Base-by-base conservation (phyloP, 2,329 filamentous ascomycete species). In the Alternaria tenuissima region DNA sequence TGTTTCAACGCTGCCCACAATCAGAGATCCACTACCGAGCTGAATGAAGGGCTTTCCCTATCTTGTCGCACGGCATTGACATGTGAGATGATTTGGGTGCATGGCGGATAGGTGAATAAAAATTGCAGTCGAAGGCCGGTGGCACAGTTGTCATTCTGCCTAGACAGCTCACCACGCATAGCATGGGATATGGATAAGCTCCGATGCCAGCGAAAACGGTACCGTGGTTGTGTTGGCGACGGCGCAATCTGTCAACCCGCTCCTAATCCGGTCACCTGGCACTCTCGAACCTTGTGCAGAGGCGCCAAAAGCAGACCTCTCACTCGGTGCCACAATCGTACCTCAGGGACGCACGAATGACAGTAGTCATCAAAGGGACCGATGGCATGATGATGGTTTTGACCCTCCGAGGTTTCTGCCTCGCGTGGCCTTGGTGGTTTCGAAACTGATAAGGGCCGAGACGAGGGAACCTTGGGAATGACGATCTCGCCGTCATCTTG, bases 1-100 rank as follows among this genome's bases (percentile, higher is more conserved):
- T 55, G 70, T 72, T 73, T 73, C 70, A 71, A 71, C 62, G 47
- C 46, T 22, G 52, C 34, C 53, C 57, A 58, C 56, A 55, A 52
- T 20, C 36, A 54, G 63, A 42, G 51, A 57, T 48, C 57, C n/a
- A 28, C n/a, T 43, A 28, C 57, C 57, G 55, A 53, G 38, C 57
- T 62, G 55, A 49, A 66, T 68, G 42, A 59, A 58, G 57, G 42
- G 48, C 42, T 47, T 41, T 47, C 46, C 52, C 30, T 48, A 30
- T 55, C 36, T 18, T 30, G 57, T 55, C 18, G 49, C 53, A 55
- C 66, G 57, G 66, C 69, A 70, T 71, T 60, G 57, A 60, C 46
- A 41, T 41, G 52, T 47, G 41, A 60, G 43, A 56, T 56, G 57
- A 59, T 14, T 41, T 18, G 18, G 38, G 64, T 65, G 44, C 58